phyloP scores from a whole-genome alignment of 306 rosid genomes.

The Canavalia gladiata region DNA sequence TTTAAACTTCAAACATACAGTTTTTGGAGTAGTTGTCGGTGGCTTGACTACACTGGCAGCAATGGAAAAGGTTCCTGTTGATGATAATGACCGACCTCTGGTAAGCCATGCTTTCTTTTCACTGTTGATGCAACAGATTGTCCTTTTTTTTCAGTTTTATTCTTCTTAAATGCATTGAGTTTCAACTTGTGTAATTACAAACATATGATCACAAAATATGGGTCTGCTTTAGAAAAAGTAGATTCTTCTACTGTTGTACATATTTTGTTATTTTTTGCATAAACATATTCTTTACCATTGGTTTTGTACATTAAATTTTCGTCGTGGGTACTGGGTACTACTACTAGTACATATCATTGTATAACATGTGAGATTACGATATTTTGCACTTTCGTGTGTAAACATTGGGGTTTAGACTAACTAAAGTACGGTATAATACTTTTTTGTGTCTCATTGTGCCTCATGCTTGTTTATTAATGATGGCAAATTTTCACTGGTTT shows the following conservation, averaged over 20 bases:
- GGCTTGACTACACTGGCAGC: constrained; percentile 87
- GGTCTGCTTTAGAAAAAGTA: constrained; percentile 47
- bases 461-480: constrained; percentile 37
- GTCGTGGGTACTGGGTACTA: neutral
- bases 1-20: constrained; percentile 94
- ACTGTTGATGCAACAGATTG: constrained; percentile 39
- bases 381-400: constrained; percentile 24
- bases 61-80: constrained; percentile 94
- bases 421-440: neutral
- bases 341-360: constrained; percentile 20
- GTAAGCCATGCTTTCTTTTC: constrained; percentile 57
- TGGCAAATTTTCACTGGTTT: constrained; percentile 28
- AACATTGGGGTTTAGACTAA: constrained; percentile 4
- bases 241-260: constrained; percentile 40
- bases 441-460: neutral
- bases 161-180: constrained; percentile 2
- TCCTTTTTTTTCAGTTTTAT: constrained; percentile 26
- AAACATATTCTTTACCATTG: neutral
- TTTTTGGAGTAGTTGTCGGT: constrained; percentile 93
- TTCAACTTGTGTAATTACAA: constrained; percentile 41
- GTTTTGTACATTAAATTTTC: constrained; percentile 38
- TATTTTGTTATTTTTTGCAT: constrained; percentile 27
- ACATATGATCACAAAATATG: constrained; percentile 42
- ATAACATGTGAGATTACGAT: constrained; percentile 3
- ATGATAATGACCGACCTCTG: constrained; percentile 87